phyloP scores from a whole-genome alignment of 2,329 filamentous ascomycete species.

The Escovopsis sp. region DNA sequence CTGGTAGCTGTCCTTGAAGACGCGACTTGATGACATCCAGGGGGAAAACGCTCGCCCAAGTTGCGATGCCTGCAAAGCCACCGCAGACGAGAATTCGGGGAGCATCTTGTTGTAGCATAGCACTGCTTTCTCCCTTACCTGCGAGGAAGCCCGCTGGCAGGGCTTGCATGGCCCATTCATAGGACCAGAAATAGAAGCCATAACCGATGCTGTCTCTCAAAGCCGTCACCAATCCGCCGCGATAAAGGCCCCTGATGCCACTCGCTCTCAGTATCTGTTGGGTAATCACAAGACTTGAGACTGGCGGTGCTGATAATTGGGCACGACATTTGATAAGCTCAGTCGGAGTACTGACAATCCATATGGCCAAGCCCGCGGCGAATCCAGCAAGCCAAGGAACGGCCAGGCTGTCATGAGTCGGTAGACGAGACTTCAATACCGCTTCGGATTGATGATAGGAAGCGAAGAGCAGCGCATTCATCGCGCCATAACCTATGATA shows the following conservation, averaged over 20 bases:
- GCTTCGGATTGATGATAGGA: constrained; percentile 76
- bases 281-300: constrained; percentile 50
- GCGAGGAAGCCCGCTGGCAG: constrained; percentile 23
- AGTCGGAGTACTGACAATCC: constrained; percentile 73
- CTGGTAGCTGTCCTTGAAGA: constrained; percentile 57
- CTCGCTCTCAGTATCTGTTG: constrained; percentile 41
- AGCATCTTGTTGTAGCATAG: constrained; percentile 28
- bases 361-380: constrained; percentile 69
- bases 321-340: constrained; percentile 84
- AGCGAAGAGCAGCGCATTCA: constrained; percentile 82
- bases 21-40: constrained; percentile 86
- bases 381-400: constrained; percentile 71
- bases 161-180: constrained; percentile 56
- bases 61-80: constrained; percentile 72
- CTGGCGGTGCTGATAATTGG: constrained; percentile 41
- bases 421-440: constrained; percentile 33
- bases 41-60: constrained; percentile 84
- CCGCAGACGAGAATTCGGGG: constrained; percentile 65
- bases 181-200: constrained; percentile 94
- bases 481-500: constrained; percentile 74
- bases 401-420: constrained; percentile 33
- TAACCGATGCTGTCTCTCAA: constrained; percentile 83
- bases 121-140: constrained; percentile 6
- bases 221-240: constrained; percentile 68
- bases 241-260: constrained; percentile 60